Percentiles rank a stretch among this genome's conserved stretches.
phyloP scores from a whole-genome alignment of 1,139 yeast genomes.

The Yarrowia galli region DNA sequence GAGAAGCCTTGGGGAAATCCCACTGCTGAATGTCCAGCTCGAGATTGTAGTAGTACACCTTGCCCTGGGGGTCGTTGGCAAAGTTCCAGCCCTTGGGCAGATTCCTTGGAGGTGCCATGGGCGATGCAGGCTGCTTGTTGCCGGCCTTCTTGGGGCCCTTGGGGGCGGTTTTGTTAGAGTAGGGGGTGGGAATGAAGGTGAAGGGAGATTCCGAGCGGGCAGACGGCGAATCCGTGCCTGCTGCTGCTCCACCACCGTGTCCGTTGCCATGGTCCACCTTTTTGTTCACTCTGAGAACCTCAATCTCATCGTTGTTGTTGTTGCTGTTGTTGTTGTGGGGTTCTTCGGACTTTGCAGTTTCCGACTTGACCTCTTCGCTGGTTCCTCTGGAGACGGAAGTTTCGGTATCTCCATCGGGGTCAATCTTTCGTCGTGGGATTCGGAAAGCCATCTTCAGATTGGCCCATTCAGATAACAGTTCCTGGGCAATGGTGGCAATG shows the following conservation, averaged over 20 bases:
- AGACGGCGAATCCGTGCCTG: background rate
- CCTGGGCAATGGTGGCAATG: conserved; percentile 50
- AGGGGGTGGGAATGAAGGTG: conserved; percentile 19
- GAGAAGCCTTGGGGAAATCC: conserved; percentile 58
- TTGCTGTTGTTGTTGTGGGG: too few relatives aligned
- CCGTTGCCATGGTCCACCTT: background rate
- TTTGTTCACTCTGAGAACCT: background rate
- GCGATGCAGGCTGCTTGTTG: background rate
- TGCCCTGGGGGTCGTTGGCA: conserved; percentile 49
- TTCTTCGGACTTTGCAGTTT: background rate
- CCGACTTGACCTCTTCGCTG: conserved; percentile 4
- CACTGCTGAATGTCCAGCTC: conserved; percentile 60
- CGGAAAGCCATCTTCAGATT: conserved; percentile 80
- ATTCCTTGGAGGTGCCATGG: conserved; percentile 14
- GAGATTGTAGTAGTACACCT: conserved; percentile 63
- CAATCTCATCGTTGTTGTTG: background rate
- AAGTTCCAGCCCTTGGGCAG: conserved; percentile 54
- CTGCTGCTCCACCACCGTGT: background rate
- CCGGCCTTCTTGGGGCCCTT: conserved; percentile 31
- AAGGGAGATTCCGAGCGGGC: conserved; percentile 17
- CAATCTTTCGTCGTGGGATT: conserved; percentile 63
- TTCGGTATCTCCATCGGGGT: conserved; percentile 6
- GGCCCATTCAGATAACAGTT: conserved; percentile 73
- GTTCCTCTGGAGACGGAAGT: background rate
- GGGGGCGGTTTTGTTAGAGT: conserved; percentile 27